Conservation (phyloP, 2,329 filamentous ascomycete genomes). For the Macrophomina pseudophaseolina region DNA sequence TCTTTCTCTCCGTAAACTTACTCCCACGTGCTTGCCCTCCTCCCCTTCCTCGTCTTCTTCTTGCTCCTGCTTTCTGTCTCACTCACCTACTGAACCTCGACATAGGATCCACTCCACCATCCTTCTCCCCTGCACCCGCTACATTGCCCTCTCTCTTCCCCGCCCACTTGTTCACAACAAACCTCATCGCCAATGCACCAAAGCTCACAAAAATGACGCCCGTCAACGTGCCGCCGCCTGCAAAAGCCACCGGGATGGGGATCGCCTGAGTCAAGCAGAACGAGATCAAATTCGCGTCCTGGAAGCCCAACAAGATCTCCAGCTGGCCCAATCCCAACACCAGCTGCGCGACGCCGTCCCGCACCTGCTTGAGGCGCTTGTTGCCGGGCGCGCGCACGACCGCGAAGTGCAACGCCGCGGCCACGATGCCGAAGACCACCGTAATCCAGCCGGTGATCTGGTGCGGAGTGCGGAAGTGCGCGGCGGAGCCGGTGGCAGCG, state of each 20-base stretch:
- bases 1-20: too few species aligned
- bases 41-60: too few species aligned
- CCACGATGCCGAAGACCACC: background rate
- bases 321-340: background rate
- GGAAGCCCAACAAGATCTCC: conserved; percentile 1
- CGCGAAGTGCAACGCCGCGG: background rate
- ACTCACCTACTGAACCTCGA: conserved; percentile 10
- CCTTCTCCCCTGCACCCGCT: background rate
- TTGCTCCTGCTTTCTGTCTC: too few species aligned
- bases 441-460: conserved; percentile 13
- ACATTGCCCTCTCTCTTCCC: background rate
- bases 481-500: background rate
- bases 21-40: background rate
- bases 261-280: conserved; percentile 5
- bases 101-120: background rate
- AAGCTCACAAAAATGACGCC: background rate
- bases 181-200: background rate
- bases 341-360: background rate
- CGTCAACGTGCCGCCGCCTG: background rate
- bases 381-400: background rate
- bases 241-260: conserved; percentile 2
- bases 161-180: background rate
- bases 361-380: background rate
- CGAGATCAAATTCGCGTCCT: conserved; percentile 2
- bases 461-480: conserved; percentile 12